These are phyloP conservation scores for Tripterygium wilfordii DNA, from an alignment of 177 flowering plant species.

Conservation along the genomic window DNA sequence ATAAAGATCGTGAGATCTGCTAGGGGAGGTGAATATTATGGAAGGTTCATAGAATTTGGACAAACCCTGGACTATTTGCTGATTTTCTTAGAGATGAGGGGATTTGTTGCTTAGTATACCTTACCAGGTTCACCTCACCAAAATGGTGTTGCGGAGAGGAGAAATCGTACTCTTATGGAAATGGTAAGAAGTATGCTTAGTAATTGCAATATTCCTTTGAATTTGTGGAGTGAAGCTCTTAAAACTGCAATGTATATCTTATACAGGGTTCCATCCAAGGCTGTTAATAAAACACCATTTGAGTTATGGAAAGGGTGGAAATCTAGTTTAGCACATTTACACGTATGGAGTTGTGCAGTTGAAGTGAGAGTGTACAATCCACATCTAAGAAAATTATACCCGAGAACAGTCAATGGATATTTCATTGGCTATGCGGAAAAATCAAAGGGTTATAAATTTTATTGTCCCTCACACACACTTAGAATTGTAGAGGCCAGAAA, in stretches of 20 bases:
- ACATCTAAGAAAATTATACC: not conserved
- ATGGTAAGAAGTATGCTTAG: too few relatives aligned
- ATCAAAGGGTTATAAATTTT: not conserved
- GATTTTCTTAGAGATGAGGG: not conserved
- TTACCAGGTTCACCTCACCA: not conserved
- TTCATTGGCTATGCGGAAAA: not conserved
- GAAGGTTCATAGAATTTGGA: not conserved
- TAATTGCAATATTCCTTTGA: not conserved
- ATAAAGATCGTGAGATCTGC: not conserved
- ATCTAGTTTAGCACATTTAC: not conserved
- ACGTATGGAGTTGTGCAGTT: not conserved
- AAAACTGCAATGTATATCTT: too few relatives aligned
- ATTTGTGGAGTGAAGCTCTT: constrained; percentile 1
- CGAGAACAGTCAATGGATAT: not conserved
- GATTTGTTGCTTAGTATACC: not conserved
- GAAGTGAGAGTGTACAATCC: not conserved
- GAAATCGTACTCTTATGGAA: too few relatives aligned
- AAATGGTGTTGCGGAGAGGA: too few relatives aligned
- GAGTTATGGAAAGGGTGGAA: not conserved
- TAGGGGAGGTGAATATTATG: not conserved
- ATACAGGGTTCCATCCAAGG: constrained; percentile 6
- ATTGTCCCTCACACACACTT: not conserved
- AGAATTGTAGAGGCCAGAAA: not conserved
- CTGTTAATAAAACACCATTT: constrained; percentile 3
- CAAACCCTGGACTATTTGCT: not conserved